phyloP scores from a whole-genome alignment of 2,329 filamentous ascomycete species.

The Sphaceloma murrayae region DNA sequence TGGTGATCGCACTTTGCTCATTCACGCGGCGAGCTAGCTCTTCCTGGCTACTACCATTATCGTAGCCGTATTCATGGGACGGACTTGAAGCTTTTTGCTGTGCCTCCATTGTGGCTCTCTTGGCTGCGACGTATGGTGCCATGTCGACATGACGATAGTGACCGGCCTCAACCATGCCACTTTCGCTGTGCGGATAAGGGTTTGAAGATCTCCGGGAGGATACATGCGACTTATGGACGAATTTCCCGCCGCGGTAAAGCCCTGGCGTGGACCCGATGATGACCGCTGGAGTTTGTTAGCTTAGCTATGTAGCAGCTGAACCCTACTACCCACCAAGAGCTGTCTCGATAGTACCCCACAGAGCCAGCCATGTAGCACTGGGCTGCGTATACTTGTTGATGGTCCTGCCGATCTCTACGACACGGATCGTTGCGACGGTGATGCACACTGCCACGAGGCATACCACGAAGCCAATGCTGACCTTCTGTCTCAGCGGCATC shows the following conservation, averaged over 20 bases:
- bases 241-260: conserved; percentile 11
- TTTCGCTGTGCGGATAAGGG: neutral
- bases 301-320: neutral
- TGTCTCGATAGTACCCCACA: conserved; percentile 12
- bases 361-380: conserved; percentile 13
- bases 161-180: conserved; percentile 1
- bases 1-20: neutral
- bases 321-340: conserved; percentile 1
- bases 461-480: conserved; percentile 14
- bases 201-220: conserved; percentile 3
- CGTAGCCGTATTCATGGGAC: neutral
- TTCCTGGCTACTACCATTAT: neutral
- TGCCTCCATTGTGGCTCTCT: conserved; percentile 5
- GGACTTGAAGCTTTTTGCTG: neutral
- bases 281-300: conserved; percentile 2
- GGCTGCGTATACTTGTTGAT: conserved; percentile 4
- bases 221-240: conserved; percentile 1
- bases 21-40: neutral
- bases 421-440: conserved; percentile 8
- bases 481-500: conserved; percentile 12
- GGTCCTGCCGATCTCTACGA: conserved; percentile 8
- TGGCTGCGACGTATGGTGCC: conserved; percentile 2
- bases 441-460: conserved; percentile 10
- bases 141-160: conserved; percentile 9
- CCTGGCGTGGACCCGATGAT: conserved; percentile 9